phyloP scores from a whole-genome alignment of 768 basidiomycete genomes.

The Lactarius sanguifluus region DNA sequence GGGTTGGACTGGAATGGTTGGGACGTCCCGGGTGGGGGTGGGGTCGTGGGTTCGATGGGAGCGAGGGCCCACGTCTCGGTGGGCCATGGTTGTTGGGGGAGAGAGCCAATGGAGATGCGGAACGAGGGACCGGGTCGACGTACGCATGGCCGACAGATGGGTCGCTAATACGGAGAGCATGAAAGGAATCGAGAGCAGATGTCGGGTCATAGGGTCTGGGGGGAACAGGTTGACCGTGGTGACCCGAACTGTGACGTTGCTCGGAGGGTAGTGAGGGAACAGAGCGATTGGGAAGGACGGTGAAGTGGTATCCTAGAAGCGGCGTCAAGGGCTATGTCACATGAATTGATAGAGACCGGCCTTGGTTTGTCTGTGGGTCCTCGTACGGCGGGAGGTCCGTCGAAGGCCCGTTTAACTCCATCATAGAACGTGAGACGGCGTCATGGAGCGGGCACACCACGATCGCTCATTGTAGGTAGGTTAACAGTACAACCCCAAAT shows the following conservation, averaged over 20 bases:
- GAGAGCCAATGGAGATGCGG: slow-evolving; percentile 58
- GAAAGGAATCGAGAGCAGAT: slow-evolving; percentile 50
- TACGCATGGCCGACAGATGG: slow-evolving; percentile 35
- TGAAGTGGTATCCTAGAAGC: slow-evolving; percentile 13
- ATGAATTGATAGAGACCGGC: slow-evolving; percentile 5
- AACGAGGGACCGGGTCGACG: slow-evolving; percentile 52
- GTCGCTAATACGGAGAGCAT: slow-evolving; percentile 53
- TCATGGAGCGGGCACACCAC: not conserved
- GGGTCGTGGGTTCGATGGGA: slow-evolving; percentile 41
- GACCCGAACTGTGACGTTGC: slow-evolving; percentile 6
- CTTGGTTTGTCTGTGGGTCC: slow-evolving; percentile 6
- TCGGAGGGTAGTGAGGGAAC: slow-evolving; percentile 25
- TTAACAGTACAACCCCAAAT: not conserved
- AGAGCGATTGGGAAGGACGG: slow-evolving; percentile 19
- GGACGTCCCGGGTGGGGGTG: slow-evolving; percentile 18
- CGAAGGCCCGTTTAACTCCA: slow-evolving; percentile 8
- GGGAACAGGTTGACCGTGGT: slow-evolving; percentile 4
- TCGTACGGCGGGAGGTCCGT: slow-evolving; percentile 5
- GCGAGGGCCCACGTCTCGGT: slow-evolving; percentile 29
- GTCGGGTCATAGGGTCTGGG: slow-evolving; percentile 43
- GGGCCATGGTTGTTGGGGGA: slow-evolving; percentile 32
- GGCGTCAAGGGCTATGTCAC: slow-evolving; percentile 3
- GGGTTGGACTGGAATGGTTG: not conserved
- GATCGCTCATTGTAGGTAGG: slow-evolving; percentile 5
- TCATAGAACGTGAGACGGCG: slow-evolving; percentile 13